Evolutionary conservation across 2,329 filamentous ascomycete species (phyloP), one percentile per base, ranked within the genome.

Genomic region (Pseudopyrenochaeta lycopersici): DNA sequence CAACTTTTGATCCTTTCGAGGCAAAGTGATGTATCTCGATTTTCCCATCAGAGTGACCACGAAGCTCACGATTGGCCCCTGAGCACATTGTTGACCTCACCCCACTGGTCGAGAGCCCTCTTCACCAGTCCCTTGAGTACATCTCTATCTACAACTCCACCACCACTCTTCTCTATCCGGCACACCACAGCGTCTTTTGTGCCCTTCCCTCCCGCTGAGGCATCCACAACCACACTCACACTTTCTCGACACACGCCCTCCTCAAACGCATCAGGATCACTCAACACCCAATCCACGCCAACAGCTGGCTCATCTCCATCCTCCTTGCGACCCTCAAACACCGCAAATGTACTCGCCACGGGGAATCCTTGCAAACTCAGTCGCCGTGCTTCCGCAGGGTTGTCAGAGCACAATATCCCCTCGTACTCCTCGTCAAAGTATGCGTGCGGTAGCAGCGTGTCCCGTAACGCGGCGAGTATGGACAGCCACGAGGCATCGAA

Each of bases 401-500:
- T 78, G 54, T 87, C 83, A 2, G 88, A 88, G 77, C 94, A 98
- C 14, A 97, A 72, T 11, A 97, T 84, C 63, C 85, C 84, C 72
- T 96, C 91, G 29, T 85, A 83, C 71, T 98, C 94, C 1, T 85
- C 79, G 73, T 98, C 92, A 88, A 91, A 99, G 75, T 86, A 86
- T 12, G 93, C 92, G 45, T 80, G 80, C 0, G 95, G 95, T 10
- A 99, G 78, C 53, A 83, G 85, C 4, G 91, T 94, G 74, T 95
- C 86, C 47, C 81, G 82, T 54, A 99, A 79, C 6, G 95, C 94
- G 7, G 93, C 91, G 18, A 97, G 76, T 0, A 96, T 83, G 11
- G 92, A 88, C 1, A 89, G 85, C 93, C 94, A 98, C 0, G 92
- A 91, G 0, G 91, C 90, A 70, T 99, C 94, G 62, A 98, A 93